Base-by-base conservation (phyloP, 345 rosid genomes). In the Anacardium occidentale region DNA sequence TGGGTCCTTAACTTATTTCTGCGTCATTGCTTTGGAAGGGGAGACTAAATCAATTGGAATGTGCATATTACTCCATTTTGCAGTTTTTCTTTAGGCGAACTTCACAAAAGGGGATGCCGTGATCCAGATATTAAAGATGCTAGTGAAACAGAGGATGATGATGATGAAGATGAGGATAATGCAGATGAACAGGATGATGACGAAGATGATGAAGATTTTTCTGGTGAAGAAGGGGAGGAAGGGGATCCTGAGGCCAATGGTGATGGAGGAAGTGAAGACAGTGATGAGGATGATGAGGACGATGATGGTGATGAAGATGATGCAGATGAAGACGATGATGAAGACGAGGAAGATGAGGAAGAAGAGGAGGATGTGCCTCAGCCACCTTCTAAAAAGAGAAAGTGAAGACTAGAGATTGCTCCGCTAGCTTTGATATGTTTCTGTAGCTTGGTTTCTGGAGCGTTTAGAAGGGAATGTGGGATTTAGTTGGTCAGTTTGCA, bases 341-440 rank as follows among this genome's bases (percentile, higher is more conserved):
- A 77, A 0, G 90, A 81, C 0, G 79, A 79, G 0, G 85, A 81
- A 0, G 82, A 83, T 0, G 79, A 79, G 4, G 79, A 79, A 0
- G 90, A 84, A 0, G 89, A 84, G 17, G 88, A 85, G 1, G 86
- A 84, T 26, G 78, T 67, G 77, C 86, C 79, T 9, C 85, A 87
- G 77, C 91, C 91, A 7, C 88, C 93, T 10, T 13, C 89, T 56
- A 89, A 87, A 83, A 87, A 84, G 80, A 87, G 88, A 74, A 89
- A 87, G 79, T 87, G 81, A 88, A 29, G 67, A 76, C 29, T 56
- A 50, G 52, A 10, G 3, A 17, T 53, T 22, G 67, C 62, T 32
- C 15, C 48, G 63, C 21, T n/a, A 59, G 68, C 32, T 51, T 50
- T 52, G 25, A 51, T 44, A 64, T 73, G 22, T 51, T 69, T 62